Conservation (phyloP, 371 early-diverging fungal species). For the Gilbertella persicaria region DNA sequence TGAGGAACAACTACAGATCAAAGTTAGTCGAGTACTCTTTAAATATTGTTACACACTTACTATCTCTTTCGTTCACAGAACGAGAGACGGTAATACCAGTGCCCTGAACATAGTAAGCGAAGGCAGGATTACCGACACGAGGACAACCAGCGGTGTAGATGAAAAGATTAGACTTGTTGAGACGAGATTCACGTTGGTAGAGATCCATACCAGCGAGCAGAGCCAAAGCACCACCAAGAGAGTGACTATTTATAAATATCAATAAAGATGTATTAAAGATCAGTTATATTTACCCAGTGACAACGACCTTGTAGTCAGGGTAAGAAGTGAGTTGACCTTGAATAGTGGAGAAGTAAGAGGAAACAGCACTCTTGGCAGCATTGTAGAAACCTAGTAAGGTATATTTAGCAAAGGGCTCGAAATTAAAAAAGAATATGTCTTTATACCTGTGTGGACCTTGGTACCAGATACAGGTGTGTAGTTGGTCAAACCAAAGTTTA, state of each 20-base stretch:
- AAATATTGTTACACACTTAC: neutral
- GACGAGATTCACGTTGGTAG: conserved; percentile 19
- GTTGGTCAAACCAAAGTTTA: conserved; percentile 8
- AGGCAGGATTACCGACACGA: conserved; percentile 49
- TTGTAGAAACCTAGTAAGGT: conserved; percentile 18
- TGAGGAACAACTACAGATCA: conserved; percentile 44
- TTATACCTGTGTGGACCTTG: conserved; percentile 23
- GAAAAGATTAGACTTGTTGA: conserved; percentile 9
- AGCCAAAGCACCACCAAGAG: conserved; percentile 30
- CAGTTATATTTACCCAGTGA: conserved; percentile 16
- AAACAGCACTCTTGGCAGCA: conserved; percentile 10
- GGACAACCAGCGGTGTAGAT: conserved; percentile 44
- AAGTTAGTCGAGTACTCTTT: neutral
- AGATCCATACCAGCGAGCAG: conserved; percentile 28
- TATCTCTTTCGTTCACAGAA: conserved; percentile 50
- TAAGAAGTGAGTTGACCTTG: conserved; percentile 15
- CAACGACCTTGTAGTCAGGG: conserved; percentile 24
- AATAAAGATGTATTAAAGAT: neutral
- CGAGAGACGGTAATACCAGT: conserved; percentile 36
- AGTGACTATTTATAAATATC: conserved; percentile 12
- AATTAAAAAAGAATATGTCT: neutral
- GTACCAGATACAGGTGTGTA: conserved; percentile 29
- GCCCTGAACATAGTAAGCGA: conserved; percentile 38
- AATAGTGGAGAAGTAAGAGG: conserved; percentile 12
- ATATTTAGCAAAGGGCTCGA: too few relatives aligned